A percentile compares a stretch with the other conserved stretches of the same genome.
phyloP scores from a whole-genome alignment of 345 rosid species.

The Nasturtium officinale region DNA sequence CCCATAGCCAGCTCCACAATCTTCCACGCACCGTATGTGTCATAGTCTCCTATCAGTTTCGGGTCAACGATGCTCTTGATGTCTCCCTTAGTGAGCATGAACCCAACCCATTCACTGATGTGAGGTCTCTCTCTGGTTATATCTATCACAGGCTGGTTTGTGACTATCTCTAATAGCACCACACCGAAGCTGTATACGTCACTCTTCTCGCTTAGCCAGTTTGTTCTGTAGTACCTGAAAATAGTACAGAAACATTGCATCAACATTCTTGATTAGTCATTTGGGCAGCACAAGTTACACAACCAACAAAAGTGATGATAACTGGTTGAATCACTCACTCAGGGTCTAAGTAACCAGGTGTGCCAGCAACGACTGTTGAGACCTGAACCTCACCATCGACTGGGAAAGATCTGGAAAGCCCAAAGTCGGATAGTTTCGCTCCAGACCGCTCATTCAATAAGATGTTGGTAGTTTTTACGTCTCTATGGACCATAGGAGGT shows the following conservation, averaged over 20 bases:
- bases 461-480: conserved; percentile 58
- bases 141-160: conserved; percentile 47
- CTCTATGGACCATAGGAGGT: conserved; percentile 66
- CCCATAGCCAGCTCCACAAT: conserved; percentile 50
- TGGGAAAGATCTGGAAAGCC: conserved; percentile 55
- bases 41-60: conserved; percentile 43
- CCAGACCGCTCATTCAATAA: conserved; percentile 49
- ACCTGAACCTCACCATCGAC: conserved; percentile 41
- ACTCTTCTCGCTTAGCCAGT: conserved; percentile 52
- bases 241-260: background rate
- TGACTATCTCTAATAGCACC: conserved; percentile 54
- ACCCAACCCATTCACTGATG: conserved; percentile 48
- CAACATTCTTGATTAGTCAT: background rate
- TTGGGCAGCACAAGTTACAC: background rate
- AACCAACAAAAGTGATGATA: background rate
- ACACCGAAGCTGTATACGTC: conserved; percentile 65
- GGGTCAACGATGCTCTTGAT: conserved; percentile 52
- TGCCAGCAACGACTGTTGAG: conserved; percentile 48
- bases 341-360: conserved; percentile 62
- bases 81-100: conserved; percentile 50
- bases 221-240: conserved; percentile 41
- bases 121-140: conserved; percentile 37
- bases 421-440: conserved; percentile 67
- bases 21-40: conserved; percentile 54
- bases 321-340: conserved; percentile 48